phyloP scores from a whole-genome alignment of 1,139 yeast genomes.

The Debaryomycetaceae sp. region DNA sequence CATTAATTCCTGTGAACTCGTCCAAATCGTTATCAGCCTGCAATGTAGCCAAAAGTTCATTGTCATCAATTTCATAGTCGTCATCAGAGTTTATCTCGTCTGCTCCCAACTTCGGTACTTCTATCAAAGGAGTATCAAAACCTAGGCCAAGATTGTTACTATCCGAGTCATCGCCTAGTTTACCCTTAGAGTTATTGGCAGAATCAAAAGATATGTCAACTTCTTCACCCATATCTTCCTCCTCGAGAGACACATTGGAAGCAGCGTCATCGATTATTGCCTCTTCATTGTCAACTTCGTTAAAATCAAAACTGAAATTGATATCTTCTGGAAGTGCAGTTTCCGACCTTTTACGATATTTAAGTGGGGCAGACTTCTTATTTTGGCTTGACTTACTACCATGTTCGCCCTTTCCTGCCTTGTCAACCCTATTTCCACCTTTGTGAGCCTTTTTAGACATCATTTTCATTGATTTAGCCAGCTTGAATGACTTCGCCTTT shows the following conservation, averaged over 20 bases:
- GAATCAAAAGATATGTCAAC: slow-evolving; percentile 18
- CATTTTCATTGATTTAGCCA: slow-evolving; percentile 41
- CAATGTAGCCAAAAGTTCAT: slow-evolving; percentile 63
- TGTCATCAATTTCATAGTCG: slow-evolving; percentile 69
- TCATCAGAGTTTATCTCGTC: slow-evolving; percentile 61
- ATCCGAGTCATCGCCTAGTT: not conserved
- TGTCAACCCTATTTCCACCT: not conserved
- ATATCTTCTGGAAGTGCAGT: slow-evolving; percentile 47
- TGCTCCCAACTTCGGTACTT: slow-evolving; percentile 51
- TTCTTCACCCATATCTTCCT: slow-evolving; percentile 75
- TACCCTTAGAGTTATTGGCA: slow-evolving; percentile 6
- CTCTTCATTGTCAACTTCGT: slow-evolving; percentile 21
- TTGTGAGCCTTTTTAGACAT: slow-evolving; percentile 4
- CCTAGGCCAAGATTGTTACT: slow-evolving; percentile 29
- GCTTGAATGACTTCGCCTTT: slow-evolving; percentile 52
- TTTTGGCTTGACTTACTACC: slow-evolving; percentile 8
- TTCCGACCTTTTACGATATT: slow-evolving; percentile 35
- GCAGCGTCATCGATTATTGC: slow-evolving; percentile 18
- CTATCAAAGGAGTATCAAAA: slow-evolving; percentile 35
- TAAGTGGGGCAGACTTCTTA: slow-evolving; percentile 20
- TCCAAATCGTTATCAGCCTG: slow-evolving; percentile 63
- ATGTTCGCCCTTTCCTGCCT: slow-evolving; percentile 6
- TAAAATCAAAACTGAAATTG: slow-evolving; percentile 58
- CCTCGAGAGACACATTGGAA: slow-evolving; percentile 15
- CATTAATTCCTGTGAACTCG: slow-evolving; percentile 29